These are phyloP conservation scores for Hyaloscypha bicolor DNA, from an alignment of 495 filamentous ascomycete genomes.

Conservation along the genomic window DNA sequence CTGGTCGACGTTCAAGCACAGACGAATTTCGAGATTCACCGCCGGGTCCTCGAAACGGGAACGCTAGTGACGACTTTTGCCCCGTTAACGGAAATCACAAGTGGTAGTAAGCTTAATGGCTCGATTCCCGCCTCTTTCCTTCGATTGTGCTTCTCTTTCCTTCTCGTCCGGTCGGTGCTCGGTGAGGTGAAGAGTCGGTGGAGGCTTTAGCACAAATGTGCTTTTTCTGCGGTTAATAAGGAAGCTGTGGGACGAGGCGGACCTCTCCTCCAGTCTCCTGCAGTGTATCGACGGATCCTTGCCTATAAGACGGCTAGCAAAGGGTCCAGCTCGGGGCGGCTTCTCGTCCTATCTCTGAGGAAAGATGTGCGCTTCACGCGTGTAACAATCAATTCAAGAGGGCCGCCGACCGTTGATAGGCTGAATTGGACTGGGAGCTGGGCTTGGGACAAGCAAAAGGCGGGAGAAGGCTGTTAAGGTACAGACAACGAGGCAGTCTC, in stretches of 20 bases:
- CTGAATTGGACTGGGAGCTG: not conserved
- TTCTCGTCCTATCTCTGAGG: conserved; percentile 14
- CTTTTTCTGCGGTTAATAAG: not conserved
- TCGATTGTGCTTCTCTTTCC: not conserved
- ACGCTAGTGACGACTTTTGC: conserved; percentile 24
- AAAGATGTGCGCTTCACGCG: conserved; percentile 13
- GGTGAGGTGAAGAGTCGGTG: not conserved
- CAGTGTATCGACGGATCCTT: not conserved
- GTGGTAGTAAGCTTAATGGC: not conserved
- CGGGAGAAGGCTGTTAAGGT: not conserved
- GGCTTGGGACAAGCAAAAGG: conserved; percentile 2
- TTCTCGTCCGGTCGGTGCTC: not conserved
- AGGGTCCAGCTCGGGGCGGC: conserved; percentile 4
- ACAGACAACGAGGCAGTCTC: not conserved
- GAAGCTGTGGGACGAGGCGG: not conserved
- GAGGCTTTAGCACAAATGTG: not conserved
- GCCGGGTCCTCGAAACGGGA: conserved; percentile 17
- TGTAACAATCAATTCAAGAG: conserved; percentile 5
- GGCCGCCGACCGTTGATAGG: conserved; percentile 1
- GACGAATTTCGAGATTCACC: conserved; percentile 1
- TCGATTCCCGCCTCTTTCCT: not conserved
- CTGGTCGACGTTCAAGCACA: not conserved
- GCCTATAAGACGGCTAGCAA: not conserved
- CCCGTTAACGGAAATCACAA: not conserved
- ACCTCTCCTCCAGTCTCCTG: not conserved